These are phyloP conservation scores for Sechiopsis laciniata DNA, from an alignment of 306 rosid species.

Conservation along the genomic window DNA sequence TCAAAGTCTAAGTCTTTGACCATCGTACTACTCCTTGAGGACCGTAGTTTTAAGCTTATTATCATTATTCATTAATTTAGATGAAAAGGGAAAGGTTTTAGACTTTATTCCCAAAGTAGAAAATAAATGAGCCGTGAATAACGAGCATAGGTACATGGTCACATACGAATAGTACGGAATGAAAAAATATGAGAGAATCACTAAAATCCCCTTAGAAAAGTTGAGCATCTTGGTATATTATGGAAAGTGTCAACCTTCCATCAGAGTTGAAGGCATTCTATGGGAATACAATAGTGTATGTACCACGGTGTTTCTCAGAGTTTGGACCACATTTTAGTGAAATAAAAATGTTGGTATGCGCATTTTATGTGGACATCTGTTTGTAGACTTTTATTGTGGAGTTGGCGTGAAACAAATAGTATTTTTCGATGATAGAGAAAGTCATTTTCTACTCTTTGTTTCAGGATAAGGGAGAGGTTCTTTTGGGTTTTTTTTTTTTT, in stretches of 20 bases:
- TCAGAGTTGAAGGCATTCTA: not conserved
- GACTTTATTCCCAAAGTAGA: not conserved
- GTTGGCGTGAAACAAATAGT: slow-evolving; percentile 5
- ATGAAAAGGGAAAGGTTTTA: not conserved
- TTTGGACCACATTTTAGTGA: not conserved
- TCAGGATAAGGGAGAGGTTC: not conserved
- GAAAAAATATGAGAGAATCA: not conserved
- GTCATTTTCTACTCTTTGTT: slow-evolving; percentile 16
- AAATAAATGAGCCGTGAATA: not conserved
- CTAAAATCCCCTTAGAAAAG: not conserved
- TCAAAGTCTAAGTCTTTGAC: too few species aligned
- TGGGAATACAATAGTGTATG: not conserved
- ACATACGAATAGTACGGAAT: not conserved
- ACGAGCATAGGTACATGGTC: not conserved
- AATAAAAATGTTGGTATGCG: not conserved
- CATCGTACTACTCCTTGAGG: too few species aligned
- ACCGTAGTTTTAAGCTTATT: not conserved
- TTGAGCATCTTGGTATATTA: not conserved
- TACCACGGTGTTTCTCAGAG: not conserved
- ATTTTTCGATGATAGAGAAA: not conserved
- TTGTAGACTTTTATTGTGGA: slow-evolving; percentile 4
- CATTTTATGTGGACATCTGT: slow-evolving; percentile 8
- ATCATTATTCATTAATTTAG: not conserved
- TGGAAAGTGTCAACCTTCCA: not conserved
- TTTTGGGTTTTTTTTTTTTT: not conserved